Base-by-base conservation (phyloP, 2,329 filamentous ascomycete species). In the Knufia fluminis region DNA sequence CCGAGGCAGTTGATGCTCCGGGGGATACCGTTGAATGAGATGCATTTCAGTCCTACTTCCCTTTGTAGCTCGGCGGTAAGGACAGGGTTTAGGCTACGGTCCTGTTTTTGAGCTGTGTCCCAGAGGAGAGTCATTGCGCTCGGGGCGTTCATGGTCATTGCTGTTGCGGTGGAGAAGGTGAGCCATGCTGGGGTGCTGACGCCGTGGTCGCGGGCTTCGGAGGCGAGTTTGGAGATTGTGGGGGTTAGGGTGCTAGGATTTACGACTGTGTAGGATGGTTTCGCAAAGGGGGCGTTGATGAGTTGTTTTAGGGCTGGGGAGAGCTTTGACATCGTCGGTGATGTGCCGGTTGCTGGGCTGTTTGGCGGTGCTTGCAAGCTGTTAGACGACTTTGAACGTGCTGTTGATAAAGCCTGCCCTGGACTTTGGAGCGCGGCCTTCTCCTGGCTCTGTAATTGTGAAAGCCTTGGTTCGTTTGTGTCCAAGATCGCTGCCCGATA, bases 141-240 rank as follows among this genome's bases (percentile, higher is more conserved):
- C 20, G 86, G 86, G 1, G 86, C 89, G 71, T 94, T 92, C 72
- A 92, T 80, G 1, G 87, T 92, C 70, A 91, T 86, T 1, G 86
- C 88, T 16, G 86, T 82, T 26, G 86, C 87, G 1, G 86, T 84
- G 82, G 83, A 81, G 32, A 86, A 67, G 14, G 79, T 76, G 14
- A 87, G 65, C 82, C 83, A 88, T 40, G 82, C 78, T 53, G 76
- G 72, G 49, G 71, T 62, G 22, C 80, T 82, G 49, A 87, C 75
- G 57, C 79, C 76, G 56, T 78, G 77, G n/a, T 71, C 66, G 20
- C 68, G 65, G 1, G 85, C 85, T 57, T 84, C 78, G 53, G 72
- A 68, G 12, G 80, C 78, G 60, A 90, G 80, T 24, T 71, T 68
- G 52, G 76, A 70, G 66, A 84, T 86, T 23, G 87, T 73, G 12